These are phyloP conservation scores for Sclerotinia borealis DNA, from an alignment of 2,329 filamentous ascomycete genomes.

Conservation along the genomic window DNA sequence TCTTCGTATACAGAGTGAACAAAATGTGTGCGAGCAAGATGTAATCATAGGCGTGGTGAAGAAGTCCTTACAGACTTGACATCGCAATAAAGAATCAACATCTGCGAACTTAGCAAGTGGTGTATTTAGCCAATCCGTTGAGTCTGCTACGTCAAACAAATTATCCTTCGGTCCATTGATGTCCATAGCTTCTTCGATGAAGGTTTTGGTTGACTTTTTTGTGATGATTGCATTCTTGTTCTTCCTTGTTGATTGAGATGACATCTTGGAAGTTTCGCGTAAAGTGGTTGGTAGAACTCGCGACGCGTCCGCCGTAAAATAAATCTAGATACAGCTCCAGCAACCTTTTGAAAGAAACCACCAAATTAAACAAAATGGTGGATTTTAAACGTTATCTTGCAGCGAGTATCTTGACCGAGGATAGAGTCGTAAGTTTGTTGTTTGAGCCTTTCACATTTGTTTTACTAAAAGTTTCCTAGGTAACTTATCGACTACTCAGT, in stretches of 20 bases:
- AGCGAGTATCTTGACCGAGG: slow-evolving; percentile 32
- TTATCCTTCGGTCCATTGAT: slow-evolving; percentile 15
- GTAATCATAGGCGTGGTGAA: slow-evolving; percentile 93
- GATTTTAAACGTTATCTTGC: slow-evolving; percentile 33
- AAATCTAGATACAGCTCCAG: slow-evolving; percentile 9
- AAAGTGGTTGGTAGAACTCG: slow-evolving; percentile 21
- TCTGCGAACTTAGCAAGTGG: slow-evolving; percentile 58
- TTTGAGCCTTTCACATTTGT: neutral
- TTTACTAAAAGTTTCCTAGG: slow-evolving; percentile 42
- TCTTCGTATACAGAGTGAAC: slow-evolving; percentile 88
- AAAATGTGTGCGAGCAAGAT: slow-evolving; percentile 92
- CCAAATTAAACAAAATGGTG: slow-evolving; percentile 22
- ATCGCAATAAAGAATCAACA: slow-evolving; percentile 82
- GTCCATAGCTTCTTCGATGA: slow-evolving; percentile 13
- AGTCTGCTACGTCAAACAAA: slow-evolving; percentile 54
- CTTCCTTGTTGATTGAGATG: slow-evolving; percentile 1
- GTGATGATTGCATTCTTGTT: neutral
- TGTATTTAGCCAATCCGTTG: slow-evolving; percentile 79
- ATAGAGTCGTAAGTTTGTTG: slow-evolving; percentile 28
- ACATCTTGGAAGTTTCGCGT: slow-evolving; percentile 23
- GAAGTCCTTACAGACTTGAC: slow-evolving; percentile 97
- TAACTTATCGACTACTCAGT: slow-evolving; percentile 82
- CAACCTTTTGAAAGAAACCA: slow-evolving; percentile 8
- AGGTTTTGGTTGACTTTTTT: neutral
- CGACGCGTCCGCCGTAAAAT: slow-evolving; percentile 9